phyloP scores from a whole-genome alignment of 768 basidiomycete species.

The Daedaleopsis nitida region DNA sequence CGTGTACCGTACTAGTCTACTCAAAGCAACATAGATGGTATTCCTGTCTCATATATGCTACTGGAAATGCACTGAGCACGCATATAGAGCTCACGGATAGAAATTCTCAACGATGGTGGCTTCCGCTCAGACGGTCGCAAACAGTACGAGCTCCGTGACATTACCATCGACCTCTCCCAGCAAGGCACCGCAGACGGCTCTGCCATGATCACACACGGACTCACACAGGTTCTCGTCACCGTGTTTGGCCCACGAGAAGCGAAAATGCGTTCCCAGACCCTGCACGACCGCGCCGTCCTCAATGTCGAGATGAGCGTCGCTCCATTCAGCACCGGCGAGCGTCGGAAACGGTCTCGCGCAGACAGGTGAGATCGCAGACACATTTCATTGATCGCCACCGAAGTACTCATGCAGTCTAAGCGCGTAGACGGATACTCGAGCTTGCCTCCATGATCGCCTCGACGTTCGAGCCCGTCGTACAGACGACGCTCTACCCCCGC shows the following conservation, averaged over 20 bases:
- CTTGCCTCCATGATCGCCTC: constrained; percentile 85
- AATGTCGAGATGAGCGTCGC: constrained; percentile 89
- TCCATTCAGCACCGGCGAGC: constrained; percentile 83
- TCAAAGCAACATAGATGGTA: too few species aligned
- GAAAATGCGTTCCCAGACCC: constrained; percentile 72
- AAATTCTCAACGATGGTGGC: constrained; percentile 82
- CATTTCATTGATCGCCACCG: background rate
- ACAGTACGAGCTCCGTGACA: constrained; percentile 88
- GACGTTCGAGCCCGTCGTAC: constrained; percentile 95
- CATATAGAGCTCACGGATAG: constrained; percentile 53
- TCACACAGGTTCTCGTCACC: constrained; percentile 85
- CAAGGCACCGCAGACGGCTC: constrained; percentile 84
- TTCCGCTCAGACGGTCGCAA: constrained; percentile 91
- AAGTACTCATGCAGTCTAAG: background rate
- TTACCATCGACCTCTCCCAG: constrained; percentile 75
- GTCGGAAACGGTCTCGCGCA: constrained; percentile 72
- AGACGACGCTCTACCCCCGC: constrained; percentile 88
- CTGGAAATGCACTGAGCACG: background rate
- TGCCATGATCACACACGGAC: constrained; percentile 81
- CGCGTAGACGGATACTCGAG: constrained; percentile 78
- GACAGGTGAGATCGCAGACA: constrained; percentile 74
- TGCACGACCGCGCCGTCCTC: constrained; percentile 86
- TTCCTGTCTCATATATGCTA: too few species aligned
- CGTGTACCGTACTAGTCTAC: too few species aligned
- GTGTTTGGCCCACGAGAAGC: constrained; percentile 95